Evolutionary conservation across 2,329 filamentous ascomycete species (phyloP), one percentile per base, ranked within the genome.

Genomic region (Xylariomycetidae sp.): DNA sequence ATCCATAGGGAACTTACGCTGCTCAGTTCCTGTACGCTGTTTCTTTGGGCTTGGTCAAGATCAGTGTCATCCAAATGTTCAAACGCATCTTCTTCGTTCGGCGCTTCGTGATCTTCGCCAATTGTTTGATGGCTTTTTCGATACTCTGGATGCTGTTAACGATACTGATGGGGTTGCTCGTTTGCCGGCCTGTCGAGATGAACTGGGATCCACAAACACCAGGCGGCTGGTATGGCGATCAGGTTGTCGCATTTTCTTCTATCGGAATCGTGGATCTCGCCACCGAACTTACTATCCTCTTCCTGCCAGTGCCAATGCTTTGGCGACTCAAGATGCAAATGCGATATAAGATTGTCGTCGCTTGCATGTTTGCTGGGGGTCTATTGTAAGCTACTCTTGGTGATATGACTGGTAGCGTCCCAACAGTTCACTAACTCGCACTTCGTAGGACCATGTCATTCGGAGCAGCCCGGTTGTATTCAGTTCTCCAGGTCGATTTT

Each of bases 201-300:
- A 25, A 54, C 54, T 50, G 61, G 63, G 27, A 42, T 11, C 23
- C 33, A 8, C 27, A n/a, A 14, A 25, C 26, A 7, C 25, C 40
- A 1, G 33, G 15, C 5, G 42, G 40, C 3, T 28, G 18, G 7
- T 52, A 48, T 33, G 47, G 46, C 23, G 33, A 47, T 25, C 37
- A 40, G 5, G 37, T 30, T 14, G 36, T 33, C 9, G 44, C 37
- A 5, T 46, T 44, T 20, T 34, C 31, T 5, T 18, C 38, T 3
- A 32, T 41, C n/a, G 42, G 40, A 3, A 35, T 44, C 19, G 14
- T 47, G 14, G 37, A 46, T 15, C 31, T 49, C 8, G 10, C 44
- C 17, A 49, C 44, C 18, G 37, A 49, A 4, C 25, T 47, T 6
- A 20, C 25, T 7, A 42, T 49, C 20, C 16, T 49, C 2, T 16